Base-by-base conservation (phyloP, 2,329 filamentous ascomycete genomes). In the Zalaria obscura region DNA sequence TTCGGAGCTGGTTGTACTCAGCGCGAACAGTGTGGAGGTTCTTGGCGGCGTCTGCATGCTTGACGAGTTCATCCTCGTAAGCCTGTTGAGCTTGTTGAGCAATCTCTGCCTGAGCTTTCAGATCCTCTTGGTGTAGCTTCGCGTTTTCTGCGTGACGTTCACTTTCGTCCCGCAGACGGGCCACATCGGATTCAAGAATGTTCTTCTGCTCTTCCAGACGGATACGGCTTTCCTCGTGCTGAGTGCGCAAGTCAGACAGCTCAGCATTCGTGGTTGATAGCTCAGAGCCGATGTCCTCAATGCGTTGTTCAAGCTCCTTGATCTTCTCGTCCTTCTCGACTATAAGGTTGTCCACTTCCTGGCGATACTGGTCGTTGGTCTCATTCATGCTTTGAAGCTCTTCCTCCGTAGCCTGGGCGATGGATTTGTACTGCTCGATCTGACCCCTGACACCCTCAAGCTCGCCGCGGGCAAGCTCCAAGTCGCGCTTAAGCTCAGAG, bases 1-100 rank as follows among this genome's bases (percentile, higher is more conserved):
- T 81, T 63, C 85, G 88, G 46, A 96, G 64, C 50, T 84, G 70
- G 54, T 93, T 91, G 60, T 83, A 75, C 49, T 96, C 86, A 3
- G 71, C 69, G 40, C 91, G 83, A 38, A 94, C 69, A 40, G 72
- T 72, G 51, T 93, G 86, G 9, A 95, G 70, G 31, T 77, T 75
- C 62, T 87, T 88, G 8, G 89, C 85, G n/a, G 89, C 91, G 50
- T 95, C 86, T 2, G 88, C 89, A 62, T 98, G 91, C 65, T 91
- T 95, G 53, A 94, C 75, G 7, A 98, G 72, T 59, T 98, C 91
- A 47, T 80, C 80, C 60, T 98, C 93, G 56, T 98, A 98, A 51
- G 91, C 88, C 56, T 93, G 82, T 58, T 98, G 91, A 3, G 91
- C 87, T 59, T 86, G 83, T 40, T 86, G 80, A 2, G 91, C 87